Evolutionary conservation across 78 protist genomes (phyloP), one percentile per base, ranked within the genome.

Genomic region (Cavenderia fasciculata): DNA sequence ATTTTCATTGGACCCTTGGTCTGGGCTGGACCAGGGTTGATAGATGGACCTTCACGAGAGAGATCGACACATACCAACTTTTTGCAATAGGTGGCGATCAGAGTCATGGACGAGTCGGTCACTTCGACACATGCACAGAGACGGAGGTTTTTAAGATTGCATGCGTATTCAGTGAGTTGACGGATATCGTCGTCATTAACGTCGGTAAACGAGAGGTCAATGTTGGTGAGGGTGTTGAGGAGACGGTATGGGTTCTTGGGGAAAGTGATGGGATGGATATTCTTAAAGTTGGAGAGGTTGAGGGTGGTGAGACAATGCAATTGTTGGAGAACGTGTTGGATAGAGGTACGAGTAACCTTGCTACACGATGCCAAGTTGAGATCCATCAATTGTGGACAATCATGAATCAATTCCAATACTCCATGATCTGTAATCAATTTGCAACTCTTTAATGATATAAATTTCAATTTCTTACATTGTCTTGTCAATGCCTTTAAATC

Each of bases 361-460:
- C 70, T 66, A 46, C 88, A 79, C n/a, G 62, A 43, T 2, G 88
- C 88, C 25, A 79, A 79, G 56, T 79, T 79, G 46, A 79, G 56
- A 66, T 79, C 88, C 88, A 79, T 79, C 23, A 79, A 40, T 66
- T 79, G 88, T n/a, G 88, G 88, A 6, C 88, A 79, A 54, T 79
- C 88, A 56, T 79, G 63, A 46, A 79, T 79, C 25, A 79, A 66
- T 31, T 79, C 88, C 54, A 79, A 79, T 38, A 79, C 88, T 54
- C 88, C 88, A 66, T 79, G 88, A 79, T 79, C 88, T 65, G 88
- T 79, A 54, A 79, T 79, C 14, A 79, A 43, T 68, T 79, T 79
- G 43, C 88, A 79, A 29, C 77, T 66, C 76, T 79, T 79, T 34
- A 79, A 54, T 25, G 88, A 79, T 1, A 79, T 79, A 33, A 79